Base-by-base conservation (phyloP, 1,284 basidiomycete genomes). In the Microbotryum violaceum region DNA sequence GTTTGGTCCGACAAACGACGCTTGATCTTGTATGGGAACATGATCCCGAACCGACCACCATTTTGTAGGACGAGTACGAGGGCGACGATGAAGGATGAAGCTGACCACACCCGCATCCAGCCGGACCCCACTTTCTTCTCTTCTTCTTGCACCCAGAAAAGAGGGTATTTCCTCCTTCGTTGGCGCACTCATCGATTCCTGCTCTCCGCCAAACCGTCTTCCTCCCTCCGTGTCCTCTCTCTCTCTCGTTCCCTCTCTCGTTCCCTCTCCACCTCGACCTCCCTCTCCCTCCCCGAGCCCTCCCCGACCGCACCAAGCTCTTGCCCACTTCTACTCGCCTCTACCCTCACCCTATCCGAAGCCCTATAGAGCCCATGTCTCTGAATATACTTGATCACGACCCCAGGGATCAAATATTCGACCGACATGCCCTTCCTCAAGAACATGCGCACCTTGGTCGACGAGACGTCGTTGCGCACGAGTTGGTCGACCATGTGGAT, bases 381-480 rank as follows among this genome's bases (percentile, higher is more conserved):
- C 72, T 94, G 87, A 76, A 98, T 98, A 75, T 98, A 98, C 71
- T 93, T 87, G 63, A 96, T 91, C 60, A 97, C 94, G 54, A 86
- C 83, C 64, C 88, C 84, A 4, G 94, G 93, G 48, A 97, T 80
- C 42, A 98, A 83, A 76, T 97, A 98, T 76, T 81, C 87, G 72
- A 98, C 91, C 65, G 89, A 92, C 72, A 97, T 86, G 4, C 93
- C 92, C 66, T 94, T 82, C 65, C 91, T 81, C 45, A 98, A 82
- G 77, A 97, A 97, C 47, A 98, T 78, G 31, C 80, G 75, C 62
- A 91, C 91, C 79, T 97, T 97, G 31, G 92, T 96, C 63, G 88
- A 91, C 20, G 91, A 94, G 54, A 99, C 94, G 75, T 99, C 94
- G 75, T 98, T 98, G 77, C 97, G 92, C 70, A 98, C 97, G 58